Conservation (phyloP, 2,329 filamentous ascomycete species). For the Aspergillus luchuensis region DNA sequence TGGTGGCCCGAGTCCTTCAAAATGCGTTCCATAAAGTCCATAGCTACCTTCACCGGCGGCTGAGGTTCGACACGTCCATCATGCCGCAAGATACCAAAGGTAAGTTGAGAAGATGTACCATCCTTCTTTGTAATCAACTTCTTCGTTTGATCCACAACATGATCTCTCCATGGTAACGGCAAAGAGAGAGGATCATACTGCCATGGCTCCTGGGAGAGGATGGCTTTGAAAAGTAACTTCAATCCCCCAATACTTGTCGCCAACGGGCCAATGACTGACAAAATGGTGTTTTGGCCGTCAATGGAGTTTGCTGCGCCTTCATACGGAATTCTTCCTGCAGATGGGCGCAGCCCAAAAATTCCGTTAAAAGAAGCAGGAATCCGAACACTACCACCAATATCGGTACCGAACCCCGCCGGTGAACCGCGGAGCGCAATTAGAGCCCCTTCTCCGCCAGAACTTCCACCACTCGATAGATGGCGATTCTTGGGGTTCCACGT, state of each 20-base stretch:
- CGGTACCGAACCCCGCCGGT: conserved; percentile 32
- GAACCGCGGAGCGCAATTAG: conserved; percentile 34
- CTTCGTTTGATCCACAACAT: background rate
- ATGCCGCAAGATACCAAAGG: background rate
- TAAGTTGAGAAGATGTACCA: background rate
- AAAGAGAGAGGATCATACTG: conserved; percentile 39
- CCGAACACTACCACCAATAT: conserved; percentile 28
- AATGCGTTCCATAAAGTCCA: background rate
- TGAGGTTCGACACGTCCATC: background rate
- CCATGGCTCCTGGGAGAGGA: conserved; percentile 42
- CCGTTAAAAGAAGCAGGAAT: conserved; percentile 23
- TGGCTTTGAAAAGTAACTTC: conserved; percentile 32
- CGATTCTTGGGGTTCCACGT: conserved; percentile 22
- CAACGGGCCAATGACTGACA: conserved; percentile 39
- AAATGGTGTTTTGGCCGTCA: conserved; percentile 39
- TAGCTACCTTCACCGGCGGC: background rate
- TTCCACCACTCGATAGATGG: conserved; percentile 21
- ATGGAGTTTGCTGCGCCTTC: conserved; percentile 37
- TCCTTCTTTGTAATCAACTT: background rate
- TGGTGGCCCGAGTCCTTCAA: background rate
- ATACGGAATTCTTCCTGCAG: conserved; percentile 37
- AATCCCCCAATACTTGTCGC: conserved; percentile 31
- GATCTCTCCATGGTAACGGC: conserved; percentile 38
- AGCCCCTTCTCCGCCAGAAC: conserved; percentile 33
- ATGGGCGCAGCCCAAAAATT: conserved; percentile 45